These are phyloP conservation scores for Phytophthora niederhauseri DNA, from an alignment of 352 stramenopile species.

Conservation along the genomic window DNA sequence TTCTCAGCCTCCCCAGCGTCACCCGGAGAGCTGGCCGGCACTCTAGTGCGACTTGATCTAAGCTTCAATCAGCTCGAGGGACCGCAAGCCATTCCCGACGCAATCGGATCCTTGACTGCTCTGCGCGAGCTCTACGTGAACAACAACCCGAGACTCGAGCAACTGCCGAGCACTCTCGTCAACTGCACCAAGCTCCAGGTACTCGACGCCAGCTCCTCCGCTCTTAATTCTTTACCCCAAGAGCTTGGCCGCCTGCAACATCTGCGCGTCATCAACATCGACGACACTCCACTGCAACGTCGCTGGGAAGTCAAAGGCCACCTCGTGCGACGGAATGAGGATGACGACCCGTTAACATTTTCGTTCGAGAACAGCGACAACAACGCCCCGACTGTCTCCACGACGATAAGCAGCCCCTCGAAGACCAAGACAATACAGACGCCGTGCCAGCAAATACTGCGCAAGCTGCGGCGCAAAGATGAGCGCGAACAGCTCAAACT, in stretches of 20 bases:
- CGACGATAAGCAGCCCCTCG: conserved; percentile 3
- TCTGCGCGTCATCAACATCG: conserved; percentile 77
- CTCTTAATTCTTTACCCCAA: conserved; percentile 60
- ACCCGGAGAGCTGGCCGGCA: conserved; percentile 30
- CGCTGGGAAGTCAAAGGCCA: conserved; percentile 67
- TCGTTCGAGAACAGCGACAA: conserved; percentile 13
- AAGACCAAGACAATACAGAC: conserved; percentile 20
- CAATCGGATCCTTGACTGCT: conserved; percentile 53
- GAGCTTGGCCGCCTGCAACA: conserved; percentile 69
- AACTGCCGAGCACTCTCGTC: conserved; percentile 58
- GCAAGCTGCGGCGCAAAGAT: conserved; percentile 66
- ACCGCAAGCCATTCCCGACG: conserved; percentile 47
- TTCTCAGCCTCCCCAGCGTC: conserved; percentile 24
- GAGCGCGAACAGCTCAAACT: conserved; percentile 64
- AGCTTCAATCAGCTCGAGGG: conserved; percentile 77
- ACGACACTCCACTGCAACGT: conserved; percentile 65
- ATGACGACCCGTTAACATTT: conserved; percentile 17
- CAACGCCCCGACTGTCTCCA: conserved; percentile 12
- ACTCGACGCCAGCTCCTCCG: conserved; percentile 76
- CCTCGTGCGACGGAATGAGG: conserved; percentile 31
- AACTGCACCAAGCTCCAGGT: conserved; percentile 72
- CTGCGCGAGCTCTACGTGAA: conserved; percentile 88
- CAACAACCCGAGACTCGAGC: conserved; percentile 72
- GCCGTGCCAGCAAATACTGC: conserved; percentile 56
- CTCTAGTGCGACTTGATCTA: conserved; percentile 78